Evolutionary conservation across 169 alveolate genomes (phyloP), one percentile per base, ranked within the genome.

Genomic region (Cryptosporidium canis): DNA sequence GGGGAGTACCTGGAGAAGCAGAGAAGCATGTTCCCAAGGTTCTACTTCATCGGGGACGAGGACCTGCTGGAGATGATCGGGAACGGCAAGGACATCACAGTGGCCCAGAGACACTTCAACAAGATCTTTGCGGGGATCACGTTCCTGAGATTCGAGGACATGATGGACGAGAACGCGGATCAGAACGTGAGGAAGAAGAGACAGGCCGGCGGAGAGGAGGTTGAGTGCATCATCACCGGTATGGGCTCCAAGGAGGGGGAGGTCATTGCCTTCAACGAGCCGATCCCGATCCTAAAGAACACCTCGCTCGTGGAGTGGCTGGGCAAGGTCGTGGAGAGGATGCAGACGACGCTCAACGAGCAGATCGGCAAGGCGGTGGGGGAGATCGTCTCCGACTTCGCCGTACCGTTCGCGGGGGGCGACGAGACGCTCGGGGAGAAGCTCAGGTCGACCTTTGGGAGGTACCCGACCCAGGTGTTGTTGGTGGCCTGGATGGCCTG

Each of bases 111-210:
- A 63, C 99, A 97, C 90, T 96, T 96, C 91, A 94, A 96, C 90
- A 98, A 98, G 91, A 98, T 98, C 98, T 98, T 98, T 87, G 99
- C 99, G 4, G 99, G 99, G 31, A 96, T 98, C 47, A 94, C 97
- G 24, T 91, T 95, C 9, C 85, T 97, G 35, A 95, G 93, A 53
- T 94, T 93, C 24, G 91, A 94, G 51, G 92, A 92, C 44, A 94
- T 35, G 5, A 35, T 83, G 91, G 72, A 71, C 83, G 92, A 98
- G 93, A 83, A 94, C 95, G 98, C 91, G 77, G 65, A 90, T 44
- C 31, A 41, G 35, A 41, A 41, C 44, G 92, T 29, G 56, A 95
- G 58, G 96, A 95, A 83, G 95, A 95, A 37, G 96, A 94, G 90
- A 83, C 85, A 65, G 96, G 93, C 2, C 44, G 66, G 41, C 18